Percentiles rank a stretch among this genome's conserved stretches.
phyloP scores from a whole-genome alignment of 805 yeast genomes.

The Danielozyma ontarioensis region DNA sequence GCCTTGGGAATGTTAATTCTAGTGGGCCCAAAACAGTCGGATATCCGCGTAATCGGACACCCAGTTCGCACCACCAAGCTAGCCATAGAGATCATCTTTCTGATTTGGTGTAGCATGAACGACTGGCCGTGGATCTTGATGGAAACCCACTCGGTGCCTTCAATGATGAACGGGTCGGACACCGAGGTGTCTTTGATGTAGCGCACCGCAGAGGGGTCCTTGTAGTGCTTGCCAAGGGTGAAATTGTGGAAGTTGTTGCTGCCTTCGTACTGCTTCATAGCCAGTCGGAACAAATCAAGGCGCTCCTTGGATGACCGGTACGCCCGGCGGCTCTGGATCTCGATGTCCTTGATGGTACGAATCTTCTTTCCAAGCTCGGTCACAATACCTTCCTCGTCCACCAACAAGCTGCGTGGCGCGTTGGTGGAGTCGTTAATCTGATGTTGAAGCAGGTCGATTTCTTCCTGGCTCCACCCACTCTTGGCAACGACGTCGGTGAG shows the following conservation, averaged over 20 bases:
- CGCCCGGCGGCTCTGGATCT: conserved; percentile 60
- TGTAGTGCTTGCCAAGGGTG: conserved; percentile 74
- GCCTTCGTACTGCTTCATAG: conserved; percentile 73
- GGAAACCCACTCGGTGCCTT: conserved; percentile 94
- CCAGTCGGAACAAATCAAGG: conserved; percentile 56
- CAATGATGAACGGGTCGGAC: conserved; percentile 84
- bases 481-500: conserved; percentile 19
- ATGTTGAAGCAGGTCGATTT: conserved; percentile 8
- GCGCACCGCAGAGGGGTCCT: conserved; percentile 81
- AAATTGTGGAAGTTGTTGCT: conserved; percentile 90
- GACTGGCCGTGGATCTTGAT: conserved; percentile 97
- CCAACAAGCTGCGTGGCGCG: background rate
- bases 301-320: conserved; percentile 64
- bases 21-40: conserved; percentile 67
- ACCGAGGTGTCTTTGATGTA: conserved; percentile 76
- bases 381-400: conserved; percentile 27
- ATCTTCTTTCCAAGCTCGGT: conserved; percentile 37
- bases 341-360: conserved; percentile 54
- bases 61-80: conserved; percentile 81
- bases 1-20: conserved; percentile 94
- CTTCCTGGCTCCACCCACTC: conserved; percentile 7
- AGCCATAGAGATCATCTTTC: conserved; percentile 97
- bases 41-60: conserved; percentile 70
- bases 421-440: background rate
- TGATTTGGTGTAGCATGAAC: conserved; percentile 95